These are phyloP conservation scores for Paracorniculantispora psalliotae DNA, from an alignment of 2,329 filamentous ascomycete genomes.

Conservation along the genomic window DNA sequence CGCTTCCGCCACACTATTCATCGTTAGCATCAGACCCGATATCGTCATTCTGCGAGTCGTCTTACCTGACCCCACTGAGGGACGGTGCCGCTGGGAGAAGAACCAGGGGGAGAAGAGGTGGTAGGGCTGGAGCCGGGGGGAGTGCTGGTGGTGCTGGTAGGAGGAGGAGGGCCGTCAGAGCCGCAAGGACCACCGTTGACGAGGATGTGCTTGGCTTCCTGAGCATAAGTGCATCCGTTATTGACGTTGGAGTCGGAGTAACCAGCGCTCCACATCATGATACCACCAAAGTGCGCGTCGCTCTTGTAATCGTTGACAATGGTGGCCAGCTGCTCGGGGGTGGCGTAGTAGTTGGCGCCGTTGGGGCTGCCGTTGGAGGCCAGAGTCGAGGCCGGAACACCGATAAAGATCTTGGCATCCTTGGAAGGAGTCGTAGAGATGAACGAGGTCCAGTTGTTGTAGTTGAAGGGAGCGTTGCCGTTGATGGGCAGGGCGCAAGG, in stretches of 20 bases:
- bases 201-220: slow-evolving; percentile 34
- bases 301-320: slow-evolving; percentile 26
- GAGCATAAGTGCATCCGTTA: slow-evolving; percentile 37
- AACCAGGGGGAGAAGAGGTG: slow-evolving; percentile 3
- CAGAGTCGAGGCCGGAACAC: slow-evolving; percentile 26
- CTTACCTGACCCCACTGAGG: slow-evolving; percentile 15
- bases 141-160: not conserved
- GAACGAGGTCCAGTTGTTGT: slow-evolving; percentile 23
- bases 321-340: slow-evolving; percentile 25
- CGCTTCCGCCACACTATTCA: slow-evolving; percentile 7
- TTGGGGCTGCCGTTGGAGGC: slow-evolving; percentile 29
- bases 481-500: slow-evolving; percentile 15
- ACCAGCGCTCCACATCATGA: slow-evolving; percentile 39
- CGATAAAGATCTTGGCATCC: slow-evolving; percentile 26
- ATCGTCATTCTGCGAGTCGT: not conserved
- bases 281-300: slow-evolving; percentile 29
- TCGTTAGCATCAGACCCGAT: not conserved
- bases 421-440: slow-evolving; percentile 22
- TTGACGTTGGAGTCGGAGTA: slow-evolving; percentile 31
- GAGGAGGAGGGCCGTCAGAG: slow-evolving; percentile 5
- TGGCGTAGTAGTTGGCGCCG: slow-evolving; percentile 31
- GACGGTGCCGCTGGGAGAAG: slow-evolving; percentile 3
- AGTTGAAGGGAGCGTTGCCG: slow-evolving; percentile 19
- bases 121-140: not conserved
- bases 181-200: slow-evolving; percentile 12